Evolutionary conservation across 805 yeast genomes (phyloP).

Genomic region (Sugiyamaella marilandica): DNA sequence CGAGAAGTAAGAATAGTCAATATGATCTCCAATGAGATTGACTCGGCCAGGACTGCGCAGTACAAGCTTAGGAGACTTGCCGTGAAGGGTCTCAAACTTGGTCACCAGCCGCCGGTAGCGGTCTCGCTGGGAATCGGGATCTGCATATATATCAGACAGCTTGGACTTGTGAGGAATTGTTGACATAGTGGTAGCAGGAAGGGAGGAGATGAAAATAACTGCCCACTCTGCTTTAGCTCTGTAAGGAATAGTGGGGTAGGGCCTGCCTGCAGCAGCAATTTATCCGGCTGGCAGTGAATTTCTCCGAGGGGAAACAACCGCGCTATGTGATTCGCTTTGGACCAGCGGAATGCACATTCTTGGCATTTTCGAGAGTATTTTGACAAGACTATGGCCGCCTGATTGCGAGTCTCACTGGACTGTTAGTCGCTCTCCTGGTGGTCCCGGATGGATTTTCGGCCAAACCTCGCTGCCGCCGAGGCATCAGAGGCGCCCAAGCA

Average conservation of each 20-base stretch:
- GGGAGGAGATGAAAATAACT: not conserved
- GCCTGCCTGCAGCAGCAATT: not conserved
- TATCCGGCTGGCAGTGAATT: not conserved
- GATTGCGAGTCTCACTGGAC: no score
- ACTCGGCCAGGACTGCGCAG: constrained; percentile 74
- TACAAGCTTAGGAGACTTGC: constrained; percentile 40
- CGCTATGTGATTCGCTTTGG: no score
- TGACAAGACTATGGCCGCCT: no score
- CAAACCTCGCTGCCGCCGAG: no score
- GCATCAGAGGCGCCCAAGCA: no score
- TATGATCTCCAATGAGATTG: constrained; percentile 69
- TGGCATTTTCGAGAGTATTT: no score
- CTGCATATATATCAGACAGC: constrained; percentile 21
- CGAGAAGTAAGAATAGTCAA: constrained; percentile 62
- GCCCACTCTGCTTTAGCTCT: not conserved
- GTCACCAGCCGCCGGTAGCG: constrained; percentile 20
- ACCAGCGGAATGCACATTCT: no score
- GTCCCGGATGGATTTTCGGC: no score
- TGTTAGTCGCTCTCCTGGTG: no score
- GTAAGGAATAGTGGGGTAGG: not conserved
- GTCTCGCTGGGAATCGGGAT: constrained; percentile 16
- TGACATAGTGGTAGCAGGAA: not conserved
- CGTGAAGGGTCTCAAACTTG: constrained; percentile 19
- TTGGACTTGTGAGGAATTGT: constrained; percentile 14
- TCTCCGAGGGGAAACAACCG: no score